Conservation (phyloP, 108 stramenopile genomes). For the Cyclotella choctawhatcheeana region DNA sequence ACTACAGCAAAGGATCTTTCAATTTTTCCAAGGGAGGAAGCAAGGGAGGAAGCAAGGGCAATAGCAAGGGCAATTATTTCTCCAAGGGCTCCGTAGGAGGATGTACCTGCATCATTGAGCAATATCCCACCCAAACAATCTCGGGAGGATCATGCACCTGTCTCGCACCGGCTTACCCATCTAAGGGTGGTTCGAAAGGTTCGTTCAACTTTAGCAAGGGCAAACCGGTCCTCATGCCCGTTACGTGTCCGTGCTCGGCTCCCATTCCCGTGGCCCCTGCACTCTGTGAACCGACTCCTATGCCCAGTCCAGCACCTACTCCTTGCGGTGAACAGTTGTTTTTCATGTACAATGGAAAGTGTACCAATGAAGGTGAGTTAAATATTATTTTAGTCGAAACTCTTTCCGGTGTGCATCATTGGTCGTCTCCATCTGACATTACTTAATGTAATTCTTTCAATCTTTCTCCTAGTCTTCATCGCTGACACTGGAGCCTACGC, state of each 20-base stretch:
- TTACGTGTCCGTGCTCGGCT: conserved; percentile 3
- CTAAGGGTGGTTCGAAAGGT: not conserved
- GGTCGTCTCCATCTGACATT: no score
- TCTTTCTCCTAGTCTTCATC: not conserved
- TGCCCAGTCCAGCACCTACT: conserved; percentile 7
- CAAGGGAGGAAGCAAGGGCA: not conserved
- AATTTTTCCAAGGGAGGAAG: not conserved
- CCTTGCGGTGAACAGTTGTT: not conserved
- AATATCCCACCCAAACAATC: no score
- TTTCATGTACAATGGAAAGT: not conserved
- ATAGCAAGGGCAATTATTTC: not conserved
- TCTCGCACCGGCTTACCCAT: not conserved
- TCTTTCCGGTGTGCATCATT: no score
- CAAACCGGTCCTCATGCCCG: not conserved
- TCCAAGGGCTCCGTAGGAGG: not conserved
- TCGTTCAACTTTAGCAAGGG: no score
- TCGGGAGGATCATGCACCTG: not conserved
- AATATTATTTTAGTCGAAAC: no score
- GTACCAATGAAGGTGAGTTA: no score
- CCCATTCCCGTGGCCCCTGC: not conserved
- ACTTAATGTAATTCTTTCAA: no score
- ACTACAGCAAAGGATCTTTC: not conserved
- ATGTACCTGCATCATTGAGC: no score
- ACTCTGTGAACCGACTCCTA: conserved; percentile 1
- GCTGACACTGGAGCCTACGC: not conserved